A percentile compares a stretch with the other conserved stretches of the same genome.
Evolutionary conservation across 1,139 yeast species (phyloP).

Genomic region (Yamadazyma triangularis): DNA sequence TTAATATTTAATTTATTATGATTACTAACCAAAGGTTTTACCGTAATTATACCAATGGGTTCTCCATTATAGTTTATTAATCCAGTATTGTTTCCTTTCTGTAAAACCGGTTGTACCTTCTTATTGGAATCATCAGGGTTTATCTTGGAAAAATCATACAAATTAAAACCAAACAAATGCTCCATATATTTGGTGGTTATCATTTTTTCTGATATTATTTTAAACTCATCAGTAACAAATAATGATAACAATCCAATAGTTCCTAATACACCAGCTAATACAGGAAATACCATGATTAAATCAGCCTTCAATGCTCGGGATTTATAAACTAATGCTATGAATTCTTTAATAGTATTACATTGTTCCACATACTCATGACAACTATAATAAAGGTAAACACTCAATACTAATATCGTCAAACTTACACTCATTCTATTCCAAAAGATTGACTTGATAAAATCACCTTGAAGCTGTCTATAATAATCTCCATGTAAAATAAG

Average conservation of each 20-base stretch:
- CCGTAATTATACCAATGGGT: slow-evolving; percentile 60
- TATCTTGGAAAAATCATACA: slow-evolving; percentile 40
- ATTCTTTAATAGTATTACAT: slow-evolving; percentile 34
- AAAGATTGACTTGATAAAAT: slow-evolving; percentile 44
- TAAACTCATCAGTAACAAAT: slow-evolving; percentile 42
- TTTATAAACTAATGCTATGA: slow-evolving; percentile 14
- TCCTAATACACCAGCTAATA: slow-evolving; percentile 12
- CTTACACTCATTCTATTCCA: slow-evolving; percentile 42
- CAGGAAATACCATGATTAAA: slow-evolving; percentile 24
- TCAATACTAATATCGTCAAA: slow-evolving; percentile 15
- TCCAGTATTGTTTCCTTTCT: slow-evolving; percentile 44
- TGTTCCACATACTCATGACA: slow-evolving; percentile 34
- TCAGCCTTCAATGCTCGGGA: slow-evolving; percentile 25
- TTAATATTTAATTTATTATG: slow-evolving; percentile 40
- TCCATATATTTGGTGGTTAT: slow-evolving; percentile 26
- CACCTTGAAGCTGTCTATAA: slow-evolving; percentile 52
- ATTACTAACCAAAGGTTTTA: slow-evolving; percentile 33
- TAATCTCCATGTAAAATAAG: slow-evolving; percentile 62
- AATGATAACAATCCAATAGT: slow-evolving; percentile 17
- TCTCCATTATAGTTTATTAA: slow-evolving; percentile 57
- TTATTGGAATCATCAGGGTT: slow-evolving; percentile 16
- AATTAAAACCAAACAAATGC: slow-evolving; percentile 50
- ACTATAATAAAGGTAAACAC: slow-evolving; percentile 19
- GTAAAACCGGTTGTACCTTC: slow-evolving; percentile 23
- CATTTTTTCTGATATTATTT: slow-evolving; percentile 41